Evolutionary conservation across 164 flowering plant genomes (phyloP).

Genomic region (Piper longum): DNA sequence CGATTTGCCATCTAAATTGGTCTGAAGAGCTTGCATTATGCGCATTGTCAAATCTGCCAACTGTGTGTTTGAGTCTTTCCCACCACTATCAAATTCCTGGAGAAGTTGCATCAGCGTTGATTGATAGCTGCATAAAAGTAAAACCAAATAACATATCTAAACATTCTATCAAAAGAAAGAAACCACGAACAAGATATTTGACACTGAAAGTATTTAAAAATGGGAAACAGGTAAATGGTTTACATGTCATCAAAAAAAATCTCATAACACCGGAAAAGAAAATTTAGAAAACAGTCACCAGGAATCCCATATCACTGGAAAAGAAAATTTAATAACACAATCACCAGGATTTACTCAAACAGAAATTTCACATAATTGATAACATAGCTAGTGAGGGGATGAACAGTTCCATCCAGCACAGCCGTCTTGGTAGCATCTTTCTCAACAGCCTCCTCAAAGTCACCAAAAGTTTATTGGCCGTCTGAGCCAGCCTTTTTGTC

Average conservation of each 20-base stretch:
- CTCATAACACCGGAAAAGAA: not conserved
- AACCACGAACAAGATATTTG: not conserved
- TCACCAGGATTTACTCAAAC: slow-evolving; percentile 57
- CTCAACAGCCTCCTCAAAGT: slow-evolving; percentile 96
- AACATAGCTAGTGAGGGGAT: slow-evolving; percentile 95
- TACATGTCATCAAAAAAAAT: no score
- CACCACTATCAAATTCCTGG: slow-evolving; percentile 44
- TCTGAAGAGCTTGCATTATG: slow-evolving; percentile 83
- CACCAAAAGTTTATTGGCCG: slow-evolving; percentile 85
- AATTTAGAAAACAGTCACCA: not conserved
- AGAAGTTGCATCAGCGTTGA: slow-evolving; percentile 84
- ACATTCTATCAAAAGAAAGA: no score
- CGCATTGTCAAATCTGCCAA: slow-evolving; percentile 57
- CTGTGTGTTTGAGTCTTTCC: slow-evolving; percentile 37
- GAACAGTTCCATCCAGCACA: slow-evolving; percentile 93
- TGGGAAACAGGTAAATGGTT: no score
- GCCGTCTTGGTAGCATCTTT: slow-evolving; percentile 95
- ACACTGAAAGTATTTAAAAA: no score
- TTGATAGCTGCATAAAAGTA: slow-evolving; percentile 44
- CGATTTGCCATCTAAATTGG: slow-evolving; percentile 81
- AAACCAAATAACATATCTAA: not conserved
- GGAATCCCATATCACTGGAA: no score
- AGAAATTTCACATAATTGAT: slow-evolving; percentile 85
- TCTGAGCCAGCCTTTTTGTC: slow-evolving; percentile 78
- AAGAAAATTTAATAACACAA: not conserved